These are phyloP conservation scores for Phytophthora crassamura DNA, from an alignment of 352 stramenopile genomes.

Conservation along the genomic window DNA sequence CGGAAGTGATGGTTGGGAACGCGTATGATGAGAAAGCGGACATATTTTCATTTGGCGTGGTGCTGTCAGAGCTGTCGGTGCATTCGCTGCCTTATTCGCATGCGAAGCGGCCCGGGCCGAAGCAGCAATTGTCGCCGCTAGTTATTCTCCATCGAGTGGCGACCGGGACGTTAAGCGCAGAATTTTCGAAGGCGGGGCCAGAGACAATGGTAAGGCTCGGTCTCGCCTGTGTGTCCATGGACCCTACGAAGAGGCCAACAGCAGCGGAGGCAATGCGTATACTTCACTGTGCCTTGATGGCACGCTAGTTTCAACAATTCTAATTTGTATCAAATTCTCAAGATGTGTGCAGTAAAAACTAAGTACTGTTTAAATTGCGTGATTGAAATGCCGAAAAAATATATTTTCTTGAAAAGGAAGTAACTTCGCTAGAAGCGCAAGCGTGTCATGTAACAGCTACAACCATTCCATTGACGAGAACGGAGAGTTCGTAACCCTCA, in stretches of 20 bases:
- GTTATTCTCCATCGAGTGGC: conserved; percentile 51
- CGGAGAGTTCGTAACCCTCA: conserved; percentile 11
- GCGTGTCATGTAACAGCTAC: conserved; percentile 16
- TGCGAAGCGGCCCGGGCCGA: conserved; percentile 21
- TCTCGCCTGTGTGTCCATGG: background rate
- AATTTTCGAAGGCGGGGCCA: conserved; percentile 27
- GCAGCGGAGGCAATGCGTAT: background rate
- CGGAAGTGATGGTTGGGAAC: conserved; percentile 30
- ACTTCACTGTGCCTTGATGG: no score
- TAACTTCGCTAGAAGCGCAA: conserved; percentile 11
- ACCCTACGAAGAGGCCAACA: background rate
- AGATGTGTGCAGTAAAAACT: no score
- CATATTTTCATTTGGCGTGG: conserved; percentile 42
- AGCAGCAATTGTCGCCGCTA: conserved; percentile 34
- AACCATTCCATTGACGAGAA: conserved; percentile 3
- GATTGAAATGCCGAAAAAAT: no score
- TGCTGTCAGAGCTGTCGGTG: conserved; percentile 45
- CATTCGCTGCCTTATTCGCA: conserved; percentile 35
- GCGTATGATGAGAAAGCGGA: conserved; percentile 41
- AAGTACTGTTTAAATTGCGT: no score
- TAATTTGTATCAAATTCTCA: no score
- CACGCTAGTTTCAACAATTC: no score
- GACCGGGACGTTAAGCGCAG: conserved; percentile 26
- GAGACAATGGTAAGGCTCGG: background rate
- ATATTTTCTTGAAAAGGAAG: no score